phyloP scores from a whole-genome alignment of 1,284 basidiomycete species.

The Ustilago vetiveriae region DNA sequence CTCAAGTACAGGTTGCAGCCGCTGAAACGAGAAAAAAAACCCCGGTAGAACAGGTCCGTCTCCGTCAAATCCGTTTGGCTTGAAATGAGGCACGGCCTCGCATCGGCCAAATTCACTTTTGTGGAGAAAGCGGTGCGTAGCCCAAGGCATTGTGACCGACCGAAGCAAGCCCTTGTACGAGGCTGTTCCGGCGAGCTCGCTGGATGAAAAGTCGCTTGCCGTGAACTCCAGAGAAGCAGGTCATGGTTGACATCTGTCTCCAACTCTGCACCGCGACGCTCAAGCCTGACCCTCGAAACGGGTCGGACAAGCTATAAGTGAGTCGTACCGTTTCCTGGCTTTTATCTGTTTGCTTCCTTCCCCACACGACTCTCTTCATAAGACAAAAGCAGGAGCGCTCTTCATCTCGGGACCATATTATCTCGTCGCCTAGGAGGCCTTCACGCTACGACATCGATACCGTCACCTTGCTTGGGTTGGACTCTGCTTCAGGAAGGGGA shows the following conservation, averaged over 20 bases:
- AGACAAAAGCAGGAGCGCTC: no score
- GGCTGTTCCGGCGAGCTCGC: not conserved
- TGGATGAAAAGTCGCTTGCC: constrained; percentile 13
- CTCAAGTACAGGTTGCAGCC: no score
- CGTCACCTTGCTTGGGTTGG: no score
- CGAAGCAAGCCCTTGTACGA: not conserved
- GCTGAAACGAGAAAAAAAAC: no score
- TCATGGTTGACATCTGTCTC: not conserved
- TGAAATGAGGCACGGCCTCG: no score
- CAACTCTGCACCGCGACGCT: constrained; percentile 7
- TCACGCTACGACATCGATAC: no score
- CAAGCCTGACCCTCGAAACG: not conserved
- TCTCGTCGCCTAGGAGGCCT: no score
- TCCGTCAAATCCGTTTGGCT: constrained; percentile 42
- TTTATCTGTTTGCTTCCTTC: not conserved
- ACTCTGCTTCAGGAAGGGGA: no score
- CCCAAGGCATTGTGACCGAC: not conserved
- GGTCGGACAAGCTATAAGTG: constrained; percentile 8
- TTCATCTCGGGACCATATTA: no score
- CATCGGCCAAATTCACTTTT: not conserved
- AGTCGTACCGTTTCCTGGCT: not conserved
- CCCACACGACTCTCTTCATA: no score
- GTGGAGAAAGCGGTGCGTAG: constrained; percentile 5
- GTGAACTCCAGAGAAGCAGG: constrained; percentile 22
- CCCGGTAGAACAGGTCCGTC: constrained; percentile 3